phyloP scores from a whole-genome alignment of 176 grass and related monocot species.

The Stipa capillata region DNA sequence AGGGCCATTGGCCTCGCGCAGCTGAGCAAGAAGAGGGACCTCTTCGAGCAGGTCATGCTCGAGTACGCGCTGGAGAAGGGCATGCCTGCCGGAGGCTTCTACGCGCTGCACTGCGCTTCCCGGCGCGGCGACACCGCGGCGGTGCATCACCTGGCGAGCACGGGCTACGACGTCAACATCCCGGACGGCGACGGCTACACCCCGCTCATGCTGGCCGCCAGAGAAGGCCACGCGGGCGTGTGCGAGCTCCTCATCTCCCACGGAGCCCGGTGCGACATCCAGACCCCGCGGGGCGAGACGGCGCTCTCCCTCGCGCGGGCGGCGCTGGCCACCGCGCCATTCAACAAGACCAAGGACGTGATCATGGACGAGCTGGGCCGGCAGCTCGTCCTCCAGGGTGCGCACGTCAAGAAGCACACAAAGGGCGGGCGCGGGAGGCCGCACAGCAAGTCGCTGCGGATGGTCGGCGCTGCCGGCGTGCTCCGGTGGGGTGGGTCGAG shows the following conservation, averaged over 20 bases:
- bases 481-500: slow-evolving; percentile 67
- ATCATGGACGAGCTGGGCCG: slow-evolving; percentile 76
- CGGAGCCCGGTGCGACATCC: slow-evolving; percentile 52
- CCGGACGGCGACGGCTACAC: slow-evolving; percentile 78
- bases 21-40: slow-evolving; percentile 69
- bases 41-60: slow-evolving; percentile 96
- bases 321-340: slow-evolving; percentile 12
- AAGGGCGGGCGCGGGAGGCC: slow-evolving; percentile 66
- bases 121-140: slow-evolving; percentile 58
- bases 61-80: slow-evolving; percentile 91
- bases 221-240: slow-evolving; percentile 54
- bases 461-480: slow-evolving; percentile 50
- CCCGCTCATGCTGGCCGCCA: slow-evolving; percentile 81
- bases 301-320: slow-evolving; percentile 70
- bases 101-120: slow-evolving; percentile 75
- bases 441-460: slow-evolving; percentile 64
- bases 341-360: slow-evolving; percentile 57
- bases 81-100: slow-evolving; percentile 49
- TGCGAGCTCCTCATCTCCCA: slow-evolving; percentile 68
- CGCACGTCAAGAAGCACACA: slow-evolving; percentile 69
- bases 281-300: slow-evolving; percentile 54
- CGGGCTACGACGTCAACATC: slow-evolving; percentile 61
- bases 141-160: slow-evolving; percentile 38
- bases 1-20: slow-evolving; percentile 49
- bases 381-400: slow-evolving; percentile 47